Conservation (phyloP, 192 early-diverging fungal species). For the Mortierella alpina region DNA sequence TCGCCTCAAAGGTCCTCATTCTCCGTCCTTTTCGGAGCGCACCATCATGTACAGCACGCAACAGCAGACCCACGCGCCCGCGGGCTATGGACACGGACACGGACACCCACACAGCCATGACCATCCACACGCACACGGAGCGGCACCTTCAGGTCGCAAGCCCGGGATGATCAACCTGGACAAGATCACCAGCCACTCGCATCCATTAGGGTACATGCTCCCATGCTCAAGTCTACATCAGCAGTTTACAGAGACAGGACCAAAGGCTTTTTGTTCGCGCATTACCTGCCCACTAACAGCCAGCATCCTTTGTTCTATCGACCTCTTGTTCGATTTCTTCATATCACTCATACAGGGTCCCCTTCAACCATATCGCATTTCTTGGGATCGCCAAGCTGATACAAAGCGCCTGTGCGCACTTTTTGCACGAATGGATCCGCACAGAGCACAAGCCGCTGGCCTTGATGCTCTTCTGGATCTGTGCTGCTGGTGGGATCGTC, state of each 20-base stretch:
- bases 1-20: no score
- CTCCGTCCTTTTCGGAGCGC: no score
- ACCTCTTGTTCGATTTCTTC: not conserved
- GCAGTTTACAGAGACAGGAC: not conserved
- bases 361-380: conserved; percentile 54
- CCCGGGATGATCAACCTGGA: conserved; percentile 53
- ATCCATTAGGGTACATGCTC: conserved; percentile 37
- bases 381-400: conserved; percentile 48
- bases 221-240: not conserved
- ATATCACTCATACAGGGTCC: conserved; percentile 18
- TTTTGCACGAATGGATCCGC: conserved; percentile 45
- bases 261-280: not conserved
- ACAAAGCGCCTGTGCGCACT: conserved; percentile 38
- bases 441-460: conserved; percentile 35
- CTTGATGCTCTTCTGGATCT: conserved; percentile 27
- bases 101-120: conserved; percentile 7
- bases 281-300: no score
- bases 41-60: conserved; percentile 30
- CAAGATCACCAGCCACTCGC: conserved; percentile 46
- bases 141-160: conserved; percentile 17
- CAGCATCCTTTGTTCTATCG: not conserved
- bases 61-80: conserved; percentile 4
- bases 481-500: conserved; percentile 12
- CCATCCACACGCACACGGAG: conserved; percentile 22
- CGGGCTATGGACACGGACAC: conserved; percentile 9